A percentile compares a stretch with the other conserved stretches of the same genome.
Conservation (phyloP, 306 rosid species). For the Acacia crassicarpa region DNA sequence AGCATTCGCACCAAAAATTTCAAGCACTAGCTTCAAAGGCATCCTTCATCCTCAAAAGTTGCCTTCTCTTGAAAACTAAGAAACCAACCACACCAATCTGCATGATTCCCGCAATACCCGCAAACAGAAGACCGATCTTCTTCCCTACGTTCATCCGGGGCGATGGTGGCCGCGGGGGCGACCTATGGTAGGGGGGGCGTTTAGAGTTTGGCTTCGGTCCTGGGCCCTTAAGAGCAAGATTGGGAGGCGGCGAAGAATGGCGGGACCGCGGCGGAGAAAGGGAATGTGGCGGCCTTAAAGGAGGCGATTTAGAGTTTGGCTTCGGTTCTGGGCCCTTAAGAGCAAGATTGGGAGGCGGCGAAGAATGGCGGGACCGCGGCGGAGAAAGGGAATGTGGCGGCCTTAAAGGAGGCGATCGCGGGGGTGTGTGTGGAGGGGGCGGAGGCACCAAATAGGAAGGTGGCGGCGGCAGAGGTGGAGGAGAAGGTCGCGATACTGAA, state of each 20-base stretch:
- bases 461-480: not conserved
- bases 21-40: conserved; percentile 53
- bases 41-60: conserved; percentile 54
- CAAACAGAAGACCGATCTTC: conserved; percentile 71
- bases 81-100: conserved; percentile 80
- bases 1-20: conserved; percentile 6
- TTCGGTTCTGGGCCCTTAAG: not conserved
- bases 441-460: not conserved
- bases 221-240: not conserved
- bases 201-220: not conserved
- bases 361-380: not conserved
- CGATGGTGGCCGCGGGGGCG: not conserved
- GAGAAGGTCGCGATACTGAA: not conserved
- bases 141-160: conserved; percentile 59
- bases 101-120: conserved; percentile 64
- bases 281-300: not conserved
- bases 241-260: not conserved
- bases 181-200: not conserved
- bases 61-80: conserved; percentile 76
- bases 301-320: not conserved
- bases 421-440: not conserved
- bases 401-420: not conserved
- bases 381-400: not conserved
- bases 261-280: not conserved
- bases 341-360: not conserved